Conservation (phyloP, 2,329 filamentous ascomycete genomes). For the Trichoderma asperellum region DNA sequence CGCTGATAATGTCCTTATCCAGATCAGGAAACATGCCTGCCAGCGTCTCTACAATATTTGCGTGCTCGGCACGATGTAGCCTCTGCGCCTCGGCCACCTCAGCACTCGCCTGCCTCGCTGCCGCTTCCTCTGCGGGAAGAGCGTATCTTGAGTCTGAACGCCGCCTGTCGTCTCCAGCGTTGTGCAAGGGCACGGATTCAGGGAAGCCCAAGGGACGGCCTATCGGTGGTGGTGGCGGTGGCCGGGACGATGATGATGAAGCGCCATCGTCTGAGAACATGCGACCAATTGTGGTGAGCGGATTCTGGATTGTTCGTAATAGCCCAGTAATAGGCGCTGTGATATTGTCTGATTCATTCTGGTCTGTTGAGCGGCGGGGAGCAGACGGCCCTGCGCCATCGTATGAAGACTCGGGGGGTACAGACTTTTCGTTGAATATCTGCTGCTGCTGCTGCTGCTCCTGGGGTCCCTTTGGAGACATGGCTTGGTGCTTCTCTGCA, state of each 20-base stretch:
- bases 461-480: constrained; percentile 46
- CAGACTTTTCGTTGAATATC: constrained; percentile 51
- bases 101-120: constrained; percentile 85
- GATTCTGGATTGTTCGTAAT: constrained; percentile 86
- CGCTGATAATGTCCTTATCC: constrained; percentile 91
- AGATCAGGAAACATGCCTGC: constrained; percentile 96
- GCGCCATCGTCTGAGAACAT: constrained; percentile 79
- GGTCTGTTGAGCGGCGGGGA: constrained; percentile 59
- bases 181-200: background rate
- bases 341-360: constrained; percentile 55
- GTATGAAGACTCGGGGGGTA: constrained; percentile 43
- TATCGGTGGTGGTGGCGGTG: constrained; percentile 44
- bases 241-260: constrained; percentile 44
- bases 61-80: constrained; percentile 82
- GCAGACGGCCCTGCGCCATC: constrained; percentile 43
- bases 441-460: constrained; percentile 43
- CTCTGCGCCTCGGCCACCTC: constrained; percentile 86
- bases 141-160: constrained; percentile 47
- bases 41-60: constrained; percentile 89
- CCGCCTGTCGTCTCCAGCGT: constrained; percentile 32
- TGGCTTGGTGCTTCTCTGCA: constrained; percentile 77
- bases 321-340: constrained; percentile 84
- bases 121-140: constrained; percentile 80
- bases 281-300: constrained; percentile 86
- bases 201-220: constrained; percentile 9